Conservation (phyloP, 345 rosid species). For the Raphanus raphanistrum region DNA sequence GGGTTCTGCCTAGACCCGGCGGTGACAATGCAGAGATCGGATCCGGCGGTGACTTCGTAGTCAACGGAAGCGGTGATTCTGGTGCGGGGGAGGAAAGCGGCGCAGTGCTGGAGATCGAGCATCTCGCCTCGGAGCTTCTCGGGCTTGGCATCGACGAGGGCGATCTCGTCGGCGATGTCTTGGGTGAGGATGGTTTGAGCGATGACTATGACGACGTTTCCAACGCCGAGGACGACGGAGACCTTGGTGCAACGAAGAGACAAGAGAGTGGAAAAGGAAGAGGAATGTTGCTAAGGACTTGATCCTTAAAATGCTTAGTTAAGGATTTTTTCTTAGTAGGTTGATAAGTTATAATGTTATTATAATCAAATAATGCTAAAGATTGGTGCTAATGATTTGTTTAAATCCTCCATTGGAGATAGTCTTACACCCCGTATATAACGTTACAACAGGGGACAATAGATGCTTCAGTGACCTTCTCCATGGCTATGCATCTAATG, state of each 20-base stretch:
- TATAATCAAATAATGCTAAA: no score
- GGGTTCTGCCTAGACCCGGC: conserved; percentile 86
- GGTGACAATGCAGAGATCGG: conserved; percentile 85
- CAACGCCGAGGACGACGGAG: conserved; percentile 82
- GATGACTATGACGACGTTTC: conserved; percentile 96
- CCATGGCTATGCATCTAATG: conserved; percentile 54
- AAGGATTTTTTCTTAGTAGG: no score
- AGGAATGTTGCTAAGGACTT: no score
- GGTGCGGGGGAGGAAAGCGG: no score
- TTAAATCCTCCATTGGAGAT: no score
- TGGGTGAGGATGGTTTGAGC: conserved; percentile 96
- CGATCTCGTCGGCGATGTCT: conserved; percentile 70
- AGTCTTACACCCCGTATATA: conserved; percentile 49
- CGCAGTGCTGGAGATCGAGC: no score
- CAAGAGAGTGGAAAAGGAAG: no score
- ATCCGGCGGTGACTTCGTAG: no score
- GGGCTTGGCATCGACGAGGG: conserved; percentile 65
- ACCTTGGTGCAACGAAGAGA: conserved; percentile 69
- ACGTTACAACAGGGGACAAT: conserved; percentile 42
- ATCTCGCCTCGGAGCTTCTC: no score
- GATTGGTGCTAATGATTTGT: no score
- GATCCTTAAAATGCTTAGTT: no score
- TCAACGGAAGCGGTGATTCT: conserved; percentile 72
- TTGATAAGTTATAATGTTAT: no score
- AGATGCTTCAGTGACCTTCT: conserved; percentile 48